Percentiles rank a stretch among this genome's conserved stretches.
These are phyloP conservation scores for Pilasporangium apinafurcum DNA, from an alignment of 352 stramenopile species.

Conservation along the genomic window DNA sequence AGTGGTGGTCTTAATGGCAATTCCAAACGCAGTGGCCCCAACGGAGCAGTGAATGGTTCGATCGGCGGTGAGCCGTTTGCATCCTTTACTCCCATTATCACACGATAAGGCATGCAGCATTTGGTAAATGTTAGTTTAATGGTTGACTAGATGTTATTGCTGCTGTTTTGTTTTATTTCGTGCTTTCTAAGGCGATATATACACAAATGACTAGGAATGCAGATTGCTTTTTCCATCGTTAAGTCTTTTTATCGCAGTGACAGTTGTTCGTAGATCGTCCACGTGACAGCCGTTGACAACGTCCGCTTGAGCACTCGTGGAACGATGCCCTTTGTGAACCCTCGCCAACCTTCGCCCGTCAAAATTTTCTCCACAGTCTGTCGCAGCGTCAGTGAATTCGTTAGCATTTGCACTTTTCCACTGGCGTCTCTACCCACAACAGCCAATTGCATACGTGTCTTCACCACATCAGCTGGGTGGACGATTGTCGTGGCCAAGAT, in stretches of 20 bases:
- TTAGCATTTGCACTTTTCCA: conserved; percentile 19
- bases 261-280: conserved; percentile 98
- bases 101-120: conserved; percentile 30
- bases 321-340: conserved; percentile 93
- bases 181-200: too few species aligned
- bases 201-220: conserved; percentile 5
- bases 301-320: conserved; percentile 95
- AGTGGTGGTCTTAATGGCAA: conserved; percentile 16
- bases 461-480: conserved; percentile 81
- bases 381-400: conserved; percentile 56
- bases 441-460: conserved; percentile 85
- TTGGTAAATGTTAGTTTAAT: background rate
- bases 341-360: conserved; percentile 85
- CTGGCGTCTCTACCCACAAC: conserved; percentile 36
- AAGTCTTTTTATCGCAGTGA: conserved; percentile 33
- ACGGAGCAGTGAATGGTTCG: conserved; percentile 13
- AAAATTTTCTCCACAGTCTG: conserved; percentile 84
- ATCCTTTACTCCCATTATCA: conserved; percentile 84
- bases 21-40: conserved; percentile 10
- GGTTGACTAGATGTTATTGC: too few species aligned
- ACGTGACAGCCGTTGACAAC: conserved; percentile 97
- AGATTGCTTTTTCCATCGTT: conserved; percentile 1
- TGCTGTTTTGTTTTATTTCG: too few species aligned
- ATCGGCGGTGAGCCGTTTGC: conserved; percentile 67
- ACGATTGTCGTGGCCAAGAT: conserved; percentile 78